Evolutionary conservation across 169 alveolate species (phyloP), one percentile per base, ranked within the genome.

Genomic region (Cryptosporidium ryanae): DNA sequence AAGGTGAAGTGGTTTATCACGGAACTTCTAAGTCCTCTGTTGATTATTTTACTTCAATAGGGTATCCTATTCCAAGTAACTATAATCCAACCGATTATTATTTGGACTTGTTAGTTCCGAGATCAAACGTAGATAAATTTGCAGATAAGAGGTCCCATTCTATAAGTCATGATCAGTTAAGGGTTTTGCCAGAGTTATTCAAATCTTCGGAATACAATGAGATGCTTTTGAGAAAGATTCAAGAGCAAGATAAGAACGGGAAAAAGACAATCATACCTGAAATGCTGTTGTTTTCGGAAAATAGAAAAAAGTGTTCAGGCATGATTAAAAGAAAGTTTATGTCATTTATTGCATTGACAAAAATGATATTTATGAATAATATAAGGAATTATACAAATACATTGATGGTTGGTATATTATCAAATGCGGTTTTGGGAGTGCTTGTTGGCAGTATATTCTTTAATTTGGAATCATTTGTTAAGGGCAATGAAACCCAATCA

Each of bases 1-100:
- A 90, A 50, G 96, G 96, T 27, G 91, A 84, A 66, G 64, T 93
- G 34, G 83, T 94, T 63, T 94, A 87, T 82, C 89, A 91, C 38
- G 97, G 96, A 1, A 31, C 84, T 50, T 50, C 66, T 12, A 68
- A 68, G 10, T 31, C 49, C 10, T 68, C 67, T 17, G 66, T 68
- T 27, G 66, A 68, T 68, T 68, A 52, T 32, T 68, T 68, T 68
- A 29, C 65, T 1, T n/a, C 49, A 10, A 68, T 52, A 21, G 92
- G 92, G 3, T 84, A 84, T 32, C 50, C 84, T 66, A 83, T 90
- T 29, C 93, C 93, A 38, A 44, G 76, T 61, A 87, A 91, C 66
- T 82, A 82, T 7, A 91, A 84, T 63, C 92, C 93, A 25, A 76
- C 91, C 29, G 93, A 91, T 65, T 91, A 68, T 23, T 68, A 52